Base-by-base conservation (phyloP, 345 rosid species). In the Xanthoceras sorbifolium region DNA sequence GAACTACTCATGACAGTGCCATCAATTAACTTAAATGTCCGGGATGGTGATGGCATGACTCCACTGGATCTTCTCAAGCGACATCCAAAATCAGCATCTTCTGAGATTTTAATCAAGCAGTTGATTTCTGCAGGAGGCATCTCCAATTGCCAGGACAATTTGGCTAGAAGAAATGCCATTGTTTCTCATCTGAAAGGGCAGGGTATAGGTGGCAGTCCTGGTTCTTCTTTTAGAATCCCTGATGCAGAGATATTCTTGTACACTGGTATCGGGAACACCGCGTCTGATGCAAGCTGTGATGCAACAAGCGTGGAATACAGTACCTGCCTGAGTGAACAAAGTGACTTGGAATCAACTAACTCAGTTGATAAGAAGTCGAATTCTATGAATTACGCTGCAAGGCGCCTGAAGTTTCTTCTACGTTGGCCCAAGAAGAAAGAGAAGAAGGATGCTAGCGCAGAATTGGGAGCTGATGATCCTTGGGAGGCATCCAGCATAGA, bases 191-290 rank as follows among this genome's bases (percentile, higher is more conserved):
- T 85, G 54, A 86, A 77, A 80, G 97, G 84, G 74, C 90, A 84
- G 23, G 92, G 91, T 4, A 83, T 90, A 29, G 84, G 90, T 67
- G 80, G 74, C 29, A 93, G 97, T 82, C 99, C 97, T 0, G 99
- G 98, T 61, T 91, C 97, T 44, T 88, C 93, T 36, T 93, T 93
- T 70, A 80, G 89, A 67, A 84, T 96, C 48, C 89, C 98, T 6
- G 99, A 96, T 80, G 89, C 97, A 4, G 99, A 93, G 85, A 93
- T 96, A 22, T 90, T 92, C 70, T 82, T 93, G 68, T 91, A 88
- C 57, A 78, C 94, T 0, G 94, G 91, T 0, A 76, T 84, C 15
- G 89, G 83, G 68, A 82, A 69, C 69, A n/a, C n/a, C n/a, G 75
- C 77, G 8, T 76, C 78, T 0, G 84, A 82, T 50, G 78, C 69